Base-by-base conservation (phyloP, 1,284 basidiomycete genomes). In the Testicularia cyperi region DNA sequence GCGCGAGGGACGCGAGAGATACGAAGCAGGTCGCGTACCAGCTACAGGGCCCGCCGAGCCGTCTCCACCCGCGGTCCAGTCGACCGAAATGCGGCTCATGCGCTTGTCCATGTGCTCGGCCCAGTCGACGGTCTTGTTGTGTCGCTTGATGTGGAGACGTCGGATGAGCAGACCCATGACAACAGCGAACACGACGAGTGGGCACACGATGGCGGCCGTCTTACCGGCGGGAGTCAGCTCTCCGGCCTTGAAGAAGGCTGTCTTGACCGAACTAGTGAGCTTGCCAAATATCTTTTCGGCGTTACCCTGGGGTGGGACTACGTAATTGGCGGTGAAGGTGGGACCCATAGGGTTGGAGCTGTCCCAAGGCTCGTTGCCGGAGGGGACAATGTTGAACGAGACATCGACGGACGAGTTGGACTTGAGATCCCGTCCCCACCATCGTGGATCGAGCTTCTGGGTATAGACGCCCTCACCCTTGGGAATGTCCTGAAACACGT, bases 71-170 rank as follows among this genome's bases (percentile, higher is more conserved):
- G 26, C 19, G 16, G 48, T 57, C 70, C 70, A 72, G 44, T 72
- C 70, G 47, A 72, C 53, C 26, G 70, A 72, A 45, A 72, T 70
- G 27, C 69, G 55, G 43, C 52, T 60, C 70, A 72, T 72, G 56
- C 70, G 68, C 62, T 72, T 64, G 67, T 72, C 70, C 68, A 72
- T 70, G 47, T 69, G 58, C 18, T 72, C 66, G 26, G 70, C 70
- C 68, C 68, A 72, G 61, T 72, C 67, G 35, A 66, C 70, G 27
- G 66, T 69, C 64, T 72, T 72, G 68, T 72, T 72, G 65, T 54
- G 45, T 2, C 70, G 55, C 51, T 70, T 71, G 52, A 72, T 68
- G 69, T 72, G 70, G 45, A 71, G 55, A 47, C 68, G 68, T 26
- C 70, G 66, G 38, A 72, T 51, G 27, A 29, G 53, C n/a, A 72